Base-by-base conservation (phyloP, 331 rosid genomes). In the Spiraea crenata region DNA sequence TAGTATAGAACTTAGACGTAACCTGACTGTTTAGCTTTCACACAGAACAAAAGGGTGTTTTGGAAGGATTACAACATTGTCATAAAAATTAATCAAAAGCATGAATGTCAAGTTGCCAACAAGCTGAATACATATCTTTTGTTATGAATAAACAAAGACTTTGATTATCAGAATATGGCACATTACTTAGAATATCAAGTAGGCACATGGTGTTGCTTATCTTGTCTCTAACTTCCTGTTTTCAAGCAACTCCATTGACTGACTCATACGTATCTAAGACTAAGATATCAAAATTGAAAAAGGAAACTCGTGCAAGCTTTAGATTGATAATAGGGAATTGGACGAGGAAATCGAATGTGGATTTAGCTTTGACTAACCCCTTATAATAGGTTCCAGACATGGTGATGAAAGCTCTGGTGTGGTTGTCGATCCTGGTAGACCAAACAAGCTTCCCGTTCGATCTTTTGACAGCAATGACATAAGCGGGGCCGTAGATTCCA, bases 371-470 rank as follows among this genome's bases (percentile, higher is more conserved):
- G 51, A 72, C 85, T 74, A 9, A 90, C 93, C 89, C 88, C 0
- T 61, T 75, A 77, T 84, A 75, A 38, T 75, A 87, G 3, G 96
- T 87, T 52, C 93, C 96, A 3, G 93, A 90, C 91, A 87, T 85
- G 52, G 89, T 81, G 74, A 87, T 71, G 44, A 57, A 13, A 12
- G 81, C 57, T 11, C 74, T 9, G 34, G 66, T 50, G 60, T 82
- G 74, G 13, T 41, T 13, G 31, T 85, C 93, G 47, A 87, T 74
- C 54, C 41, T 51, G 1, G 89, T 82, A 25, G 63, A 47, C 91
- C 93, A 87, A 3, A 82, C 81, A 0, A 85, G 78, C 63, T 83
- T 42, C 25, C 92, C 89, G 0, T 79, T 85, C 0, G 78, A 77
- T 57, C 82, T 85, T 44, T 80, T 80, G 12, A 87, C 74, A 71